Percentiles rank a stretch among this genome's conserved stretches.
phyloP scores from a whole-genome alignment of 164 flowering plant genomes.

The Euptelea pleiosperma region DNA sequence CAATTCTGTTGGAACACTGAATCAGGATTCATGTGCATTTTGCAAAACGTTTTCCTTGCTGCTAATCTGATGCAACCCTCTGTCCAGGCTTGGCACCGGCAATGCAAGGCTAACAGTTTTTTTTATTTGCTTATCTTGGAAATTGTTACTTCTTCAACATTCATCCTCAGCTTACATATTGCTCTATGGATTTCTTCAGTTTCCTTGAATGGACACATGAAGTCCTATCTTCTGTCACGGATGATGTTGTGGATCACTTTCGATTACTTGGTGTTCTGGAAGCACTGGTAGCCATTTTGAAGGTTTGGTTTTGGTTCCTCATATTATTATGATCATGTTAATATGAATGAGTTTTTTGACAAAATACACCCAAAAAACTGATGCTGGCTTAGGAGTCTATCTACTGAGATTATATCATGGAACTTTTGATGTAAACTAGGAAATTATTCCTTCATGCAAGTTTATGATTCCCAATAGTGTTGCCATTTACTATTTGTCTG shows the following conservation, averaged over 20 bases:
- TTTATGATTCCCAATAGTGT: no score
- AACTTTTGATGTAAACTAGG: no score
- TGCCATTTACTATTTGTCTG: no score
- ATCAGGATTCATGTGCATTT: no score
- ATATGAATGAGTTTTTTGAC: neutral
- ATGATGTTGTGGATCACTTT: conserved; percentile 56
- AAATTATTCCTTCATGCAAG: no score
- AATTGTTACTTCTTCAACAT: neutral
- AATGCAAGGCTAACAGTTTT: neutral
- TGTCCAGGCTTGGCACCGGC: neutral
- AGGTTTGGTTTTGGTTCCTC: conserved; percentile 44
- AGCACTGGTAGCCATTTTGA: conserved; percentile 84
- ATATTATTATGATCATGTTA: neutral
- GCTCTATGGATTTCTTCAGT: conserved; percentile 38
- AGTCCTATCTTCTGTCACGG: conserved; percentile 49
- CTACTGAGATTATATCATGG: neutral
- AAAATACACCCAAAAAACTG: neutral
- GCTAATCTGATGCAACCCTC: no score
- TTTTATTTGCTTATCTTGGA: neutral
- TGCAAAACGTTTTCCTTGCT: no score
- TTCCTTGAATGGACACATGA: conserved; percentile 88
- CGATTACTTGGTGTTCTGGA: conserved; percentile 79
- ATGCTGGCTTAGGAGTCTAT: neutral
- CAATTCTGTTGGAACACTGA: no score
- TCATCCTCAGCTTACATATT: conserved; percentile 10